Evolutionary conservation across 495 filamentous ascomycete species (phyloP), one percentile per base, ranked within the genome.

Genomic region (Aspergillus affinis): DNA sequence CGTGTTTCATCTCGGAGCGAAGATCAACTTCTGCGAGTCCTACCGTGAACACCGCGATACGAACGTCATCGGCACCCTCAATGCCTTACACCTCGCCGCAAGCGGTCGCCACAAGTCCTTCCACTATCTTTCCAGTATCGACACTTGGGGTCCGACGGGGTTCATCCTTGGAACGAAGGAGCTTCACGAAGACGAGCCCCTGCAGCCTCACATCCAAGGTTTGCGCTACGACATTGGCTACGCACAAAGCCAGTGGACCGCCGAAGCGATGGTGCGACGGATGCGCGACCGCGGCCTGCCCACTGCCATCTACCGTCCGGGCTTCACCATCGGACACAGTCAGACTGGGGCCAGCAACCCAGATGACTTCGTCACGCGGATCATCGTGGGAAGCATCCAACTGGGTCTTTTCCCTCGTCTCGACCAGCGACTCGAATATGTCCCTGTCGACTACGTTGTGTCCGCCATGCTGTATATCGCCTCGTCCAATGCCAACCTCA

Each of bases 111-210:
- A 54, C 18, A 71, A 71, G 52, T 26, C 48, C 4, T 48, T 71
- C 6, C 68, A 70, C 52, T 73, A 69, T 45, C 17, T 62, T n/a
- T 73, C 66, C 8, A 53, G 45, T 3, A 61, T 70, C 45, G 60
- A 60, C 12, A 55, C 26, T 4, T 70, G 61, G 59, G 55, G 47
- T 10, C 19, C 56, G 19, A 61, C 62, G 6, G 62, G 62, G 0
- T 49, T 59, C n/a, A 49, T 59, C 1, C 44, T 52, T 0, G 55
- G 58, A 8, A 61, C 61, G 9, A 20, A 53, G 1, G 30, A 46
- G 23, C 23, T 66, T 2, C 50, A 23, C 12, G 63, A 70, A 45
- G 67, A 66, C 32, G 64, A 46, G 1, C 50, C 53, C 0, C 54
- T 62, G 7, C 26, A 30, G 26, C 32, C 54, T 26, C 55, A 65